Evolutionary conservation across 805 yeast species (phyloP), one percentile per base, ranked within the genome.

Genomic region (Aciculoconidium aculeatum): DNA sequence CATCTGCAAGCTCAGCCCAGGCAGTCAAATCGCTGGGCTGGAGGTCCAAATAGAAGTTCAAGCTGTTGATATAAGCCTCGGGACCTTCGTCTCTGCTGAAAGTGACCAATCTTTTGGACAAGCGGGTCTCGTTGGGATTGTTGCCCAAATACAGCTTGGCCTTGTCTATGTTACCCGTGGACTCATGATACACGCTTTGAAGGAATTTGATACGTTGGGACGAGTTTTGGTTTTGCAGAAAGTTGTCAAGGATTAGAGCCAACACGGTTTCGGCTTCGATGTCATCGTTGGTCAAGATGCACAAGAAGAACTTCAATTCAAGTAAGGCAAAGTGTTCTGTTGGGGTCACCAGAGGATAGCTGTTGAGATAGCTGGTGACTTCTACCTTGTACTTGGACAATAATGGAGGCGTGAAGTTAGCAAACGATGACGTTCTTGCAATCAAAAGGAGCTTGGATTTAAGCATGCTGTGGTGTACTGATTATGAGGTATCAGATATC

Each of bases 11-110:
- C 53, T 84, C 94, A 27, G 76, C 66, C 95, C 94, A 86, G 2
- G 81, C 61, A 39, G 80, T 77, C 2, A 72, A 61, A 52, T 92
- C 97, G 12, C 78, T 51, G 1, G 96, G 95, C 42, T 72, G 75
- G 28, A 67, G 56, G 31, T 77, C 79, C 30, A 84, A 54, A 40
- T 68, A 72, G 19, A 62, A 67, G 7, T 62, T 58, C 41, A 88
- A 62, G 30, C 67, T 70, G 19, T 64, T 58, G 25, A 84, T 67
- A 49, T 75, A 83, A n/a, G 54, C 58, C 30, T 54, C 60, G 37
- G 51, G 10, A 32, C 36, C 35, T 38, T 45, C 37, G 14, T 39
- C 36, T 11, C 65, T 46, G 17, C 56, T 45, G 30, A 59, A 55
- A 0, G 65, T 51, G 11, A 61, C 48, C 24, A 63, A 44, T 31